phyloP scores from a whole-genome alignment of 2,329 filamentous ascomycete species.

The Phoma sp. region DNA sequence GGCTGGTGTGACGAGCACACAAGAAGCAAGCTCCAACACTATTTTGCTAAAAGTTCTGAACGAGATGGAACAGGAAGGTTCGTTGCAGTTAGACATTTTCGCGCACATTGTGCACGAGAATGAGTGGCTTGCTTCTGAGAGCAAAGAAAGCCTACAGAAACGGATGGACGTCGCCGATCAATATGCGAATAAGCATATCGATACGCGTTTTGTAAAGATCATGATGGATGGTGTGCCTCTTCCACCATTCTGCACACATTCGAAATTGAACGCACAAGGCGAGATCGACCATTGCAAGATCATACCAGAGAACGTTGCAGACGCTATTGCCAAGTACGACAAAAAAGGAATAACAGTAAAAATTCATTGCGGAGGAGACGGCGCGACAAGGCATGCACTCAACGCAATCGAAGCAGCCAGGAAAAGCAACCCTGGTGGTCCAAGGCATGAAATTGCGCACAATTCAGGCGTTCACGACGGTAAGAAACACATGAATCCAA shows the following conservation, averaged over 20 bases:
- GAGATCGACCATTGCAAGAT: constrained; percentile 32
- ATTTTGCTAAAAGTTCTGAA: constrained; percentile 32
- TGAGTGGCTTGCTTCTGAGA: constrained; percentile 17
- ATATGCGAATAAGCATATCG: constrained; percentile 36
- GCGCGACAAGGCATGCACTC: constrained; percentile 39
- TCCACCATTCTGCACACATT: constrained; percentile 40
- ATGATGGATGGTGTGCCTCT: constrained; percentile 46
- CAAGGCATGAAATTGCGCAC: constrained; percentile 46
- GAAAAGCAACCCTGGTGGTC: constrained; percentile 32
- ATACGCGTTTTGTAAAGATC: constrained; percentile 47
- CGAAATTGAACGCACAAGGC: constrained; percentile 33
- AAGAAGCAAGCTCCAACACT: constrained; percentile 43
- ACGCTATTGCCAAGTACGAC: constrained; percentile 41
- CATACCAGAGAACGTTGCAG: constrained; percentile 24
- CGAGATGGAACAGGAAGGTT: constrained; percentile 35
- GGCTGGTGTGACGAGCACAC: constrained; percentile 42
- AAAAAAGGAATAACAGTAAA: constrained; percentile 43
- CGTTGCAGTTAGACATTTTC: constrained; percentile 32
- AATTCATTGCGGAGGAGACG: constrained; percentile 44
- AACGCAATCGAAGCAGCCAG: constrained; percentile 40
- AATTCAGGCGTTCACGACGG: constrained; percentile 29
- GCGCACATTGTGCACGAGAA: constrained; percentile 22
- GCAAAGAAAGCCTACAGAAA: constrained; percentile 5
- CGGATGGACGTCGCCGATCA: constrained; percentile 33
- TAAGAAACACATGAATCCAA: background rate